Base-by-base conservation (phyloP, 202 grass and related monocot species). In the Brachypodium distachyon region DNA sequence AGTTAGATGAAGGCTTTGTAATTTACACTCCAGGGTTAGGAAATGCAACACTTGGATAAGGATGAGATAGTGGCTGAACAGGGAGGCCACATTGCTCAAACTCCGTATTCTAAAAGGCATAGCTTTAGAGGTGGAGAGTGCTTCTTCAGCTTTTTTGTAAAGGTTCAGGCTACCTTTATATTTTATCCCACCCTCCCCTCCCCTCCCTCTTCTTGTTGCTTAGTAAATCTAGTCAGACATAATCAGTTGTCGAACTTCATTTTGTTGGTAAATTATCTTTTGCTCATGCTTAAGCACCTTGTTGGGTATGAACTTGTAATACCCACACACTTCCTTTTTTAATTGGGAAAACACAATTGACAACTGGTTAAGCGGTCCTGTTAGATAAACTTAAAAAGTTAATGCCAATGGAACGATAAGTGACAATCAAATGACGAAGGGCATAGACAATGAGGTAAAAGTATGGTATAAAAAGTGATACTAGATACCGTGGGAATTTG, bases 11-110 rank as follows among this genome's bases (percentile, higher is more conserved):
- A 17, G 41, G 9, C 39, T 73, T 61, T 22, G 3, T 68, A 28
- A 26, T 87, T 38, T 83, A 69, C 69, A 62, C n/a, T 52, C 47
- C 36, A 82, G 53, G 62, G 43, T 54, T 74, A 32, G 78, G 61
- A 73, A 55, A 25, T 61, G 22, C 31, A 65, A 60, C 69, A 8
- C 40, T 79, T 42, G 80, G 91, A 94, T 91, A 91, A 86, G 61
- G 48, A 78, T 78, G 79, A 77, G 25, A 18, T 86, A 84, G 76
- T 83, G 79, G 87, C 8, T 66, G 70, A 76, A 65, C 47, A 86
- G 61, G 79, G 51, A 71, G 28, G 70, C 43, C 51, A 71, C 53
- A 79, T 61, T 73, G 66, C 52, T 85, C 60, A 79, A 55, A 6
- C 46, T 79, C 53, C 79, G 63, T 76, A 83, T 64, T 79, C 43